Base-by-base conservation (phyloP, 2,329 filamentous ascomycete species). In the Colletotrichum sp. region DNA sequence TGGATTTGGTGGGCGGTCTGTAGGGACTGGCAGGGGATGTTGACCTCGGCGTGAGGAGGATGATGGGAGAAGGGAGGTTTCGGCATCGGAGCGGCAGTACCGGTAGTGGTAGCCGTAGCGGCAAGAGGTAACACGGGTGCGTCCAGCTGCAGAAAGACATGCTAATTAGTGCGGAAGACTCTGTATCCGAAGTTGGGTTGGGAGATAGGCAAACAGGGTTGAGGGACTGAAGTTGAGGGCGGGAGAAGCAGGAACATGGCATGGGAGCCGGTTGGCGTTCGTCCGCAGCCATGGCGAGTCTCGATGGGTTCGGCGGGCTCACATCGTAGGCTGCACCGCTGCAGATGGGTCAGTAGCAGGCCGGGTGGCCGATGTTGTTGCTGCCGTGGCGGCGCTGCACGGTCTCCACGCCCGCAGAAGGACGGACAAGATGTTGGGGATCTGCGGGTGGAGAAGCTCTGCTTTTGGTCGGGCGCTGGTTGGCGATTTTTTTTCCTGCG, bases 361-460 rank as follows among this genome's bases (percentile, higher is more conserved):
- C 64, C 64, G 27, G 28, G 48, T 43, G 48, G 39, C 65, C 28
- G 62, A 25, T 73, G 66, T 52, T 48, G 56, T 16, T 32, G 55
- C 27, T 68, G 56, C 18, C 18, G 48, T 43, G 32, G 48, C 43
- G 55, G 16, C 25, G 61, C 30, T 52, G 69, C 69, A 73, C 70
- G 73, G 74, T 52, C 39, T 66, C 71, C 43, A 22, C 43, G 43
- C 43, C 43, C 71, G 52, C 48, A 61, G 72, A 66, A 69, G 32
- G 74, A 80, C 84, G 85, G 85, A 85, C 83, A 85, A 85, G 79
- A 81, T 85, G 84, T 86, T 86, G 85, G 85, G 85, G 85, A 86
- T 84, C 80, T 85, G 84, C 84, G 84, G 81, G 81, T 81, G 79
- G 78, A 76, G 73, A 56, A 39, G 15, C 28, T 62, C 60, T 70